phyloP scores from a whole-genome alignment of 495 filamentous ascomycete genomes.

The Annulohypoxylon stygium region DNA sequence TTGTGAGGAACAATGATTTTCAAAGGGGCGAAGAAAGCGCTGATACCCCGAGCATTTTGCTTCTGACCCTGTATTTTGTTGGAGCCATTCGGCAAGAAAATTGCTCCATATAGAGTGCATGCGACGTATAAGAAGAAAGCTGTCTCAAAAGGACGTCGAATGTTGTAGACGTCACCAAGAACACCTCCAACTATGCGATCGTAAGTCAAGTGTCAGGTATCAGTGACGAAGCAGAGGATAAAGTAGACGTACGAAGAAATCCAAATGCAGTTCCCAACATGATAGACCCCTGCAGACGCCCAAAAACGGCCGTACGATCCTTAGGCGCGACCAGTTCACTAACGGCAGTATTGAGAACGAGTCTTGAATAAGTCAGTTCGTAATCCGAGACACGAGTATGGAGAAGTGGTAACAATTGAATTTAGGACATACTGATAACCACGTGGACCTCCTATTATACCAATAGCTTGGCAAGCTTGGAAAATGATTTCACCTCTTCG shows the following conservation, averaged over 20 bases:
- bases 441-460: constrained; percentile 67
- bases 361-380: constrained; percentile 40
- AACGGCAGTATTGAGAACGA: constrained; percentile 67
- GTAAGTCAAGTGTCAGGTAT: constrained; percentile 12
- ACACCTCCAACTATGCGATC: constrained; percentile 61
- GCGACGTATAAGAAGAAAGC: constrained; percentile 63
- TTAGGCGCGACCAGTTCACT: constrained; percentile 63
- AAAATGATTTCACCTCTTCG: constrained; percentile 66
- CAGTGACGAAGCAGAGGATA: background rate
- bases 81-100: constrained; percentile 44
- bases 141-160: constrained; percentile 65
- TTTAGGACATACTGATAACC: constrained; percentile 62
- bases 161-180: constrained; percentile 64
- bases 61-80: constrained; percentile 42
- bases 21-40: constrained; percentile 66
- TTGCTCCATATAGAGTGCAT: constrained; percentile 54
- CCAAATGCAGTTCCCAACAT: constrained; percentile 69
- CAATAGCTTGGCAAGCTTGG: constrained; percentile 66
- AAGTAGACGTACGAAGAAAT: constrained; percentile 56
- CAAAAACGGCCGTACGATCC: constrained; percentile 66
- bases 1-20: constrained; percentile 64
- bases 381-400: background rate
- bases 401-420: background rate
- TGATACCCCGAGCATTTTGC: constrained; percentile 51
- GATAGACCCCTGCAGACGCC: constrained; percentile 65